Conservation (phyloP, 176 grass and related monocot species). For the Melocanna baccifera region DNA sequence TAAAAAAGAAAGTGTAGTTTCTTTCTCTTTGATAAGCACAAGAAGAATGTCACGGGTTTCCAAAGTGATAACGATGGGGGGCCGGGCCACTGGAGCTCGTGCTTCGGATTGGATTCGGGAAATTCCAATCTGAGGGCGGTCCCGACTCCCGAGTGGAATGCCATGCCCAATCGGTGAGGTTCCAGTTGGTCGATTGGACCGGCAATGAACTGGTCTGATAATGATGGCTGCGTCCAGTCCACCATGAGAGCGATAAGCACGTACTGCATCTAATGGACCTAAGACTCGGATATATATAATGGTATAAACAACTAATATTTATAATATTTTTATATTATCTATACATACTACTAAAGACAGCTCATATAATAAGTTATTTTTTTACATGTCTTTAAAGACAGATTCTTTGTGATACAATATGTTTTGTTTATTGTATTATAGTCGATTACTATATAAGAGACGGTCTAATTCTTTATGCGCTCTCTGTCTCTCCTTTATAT, state of each 20-base stretch:
- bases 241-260: not conserved
- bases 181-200: not conserved
- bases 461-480: too few relatives aligned
- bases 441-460: too few relatives aligned
- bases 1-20: not conserved
- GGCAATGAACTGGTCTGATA: not conserved
- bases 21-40: not conserved
- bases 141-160: not conserved
- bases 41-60: constrained; percentile 11
- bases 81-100: not conserved
- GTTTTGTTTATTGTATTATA: too few relatives aligned
- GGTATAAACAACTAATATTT: too few relatives aligned
- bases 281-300: too few relatives aligned
- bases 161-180: not conserved
- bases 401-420: too few relatives aligned
- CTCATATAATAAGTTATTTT: too few relatives aligned
- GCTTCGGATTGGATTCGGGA: not conserved
- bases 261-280: not conserved
- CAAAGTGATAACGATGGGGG: not conserved
- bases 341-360: too few relatives aligned
- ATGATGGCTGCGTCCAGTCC: not conserved
- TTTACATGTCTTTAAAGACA: too few relatives aligned
- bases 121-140: not conserved
- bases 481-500: too few relatives aligned
- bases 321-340: too few relatives aligned